These are phyloP conservation scores for Cudoniella acicularis DNA, from an alignment of 495 filamentous ascomycete genomes.

Conservation along the genomic window DNA sequence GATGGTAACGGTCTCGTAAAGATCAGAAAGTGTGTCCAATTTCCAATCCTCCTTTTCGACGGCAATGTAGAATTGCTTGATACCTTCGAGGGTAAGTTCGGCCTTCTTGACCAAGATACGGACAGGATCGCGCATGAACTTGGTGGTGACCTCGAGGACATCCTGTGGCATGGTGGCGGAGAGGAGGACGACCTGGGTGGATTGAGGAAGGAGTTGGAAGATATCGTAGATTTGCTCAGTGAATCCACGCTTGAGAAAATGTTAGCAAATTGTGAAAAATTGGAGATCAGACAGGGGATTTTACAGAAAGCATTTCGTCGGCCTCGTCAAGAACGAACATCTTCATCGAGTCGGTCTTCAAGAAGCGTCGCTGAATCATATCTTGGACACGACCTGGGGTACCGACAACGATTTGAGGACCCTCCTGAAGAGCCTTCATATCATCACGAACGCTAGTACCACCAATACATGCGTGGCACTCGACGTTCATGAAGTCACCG, in stretches of 20 bases:
- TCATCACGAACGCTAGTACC: conserved; percentile 97
- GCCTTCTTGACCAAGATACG: conserved; percentile 99
- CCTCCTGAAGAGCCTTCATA: conserved; percentile 92
- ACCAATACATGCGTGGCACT: conserved; percentile 99
- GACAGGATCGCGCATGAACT: conserved; percentile 99
- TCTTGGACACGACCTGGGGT: conserved; percentile 97
- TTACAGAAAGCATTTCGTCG: conserved; percentile 95
- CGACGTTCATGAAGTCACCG: conserved; percentile 98
- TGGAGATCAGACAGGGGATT: conserved; percentile 28
- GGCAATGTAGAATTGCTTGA: conserved; percentile 99
- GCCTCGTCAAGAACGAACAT: conserved; percentile 99
- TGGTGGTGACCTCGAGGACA: conserved; percentile 98
- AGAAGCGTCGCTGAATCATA: conserved; percentile 96
- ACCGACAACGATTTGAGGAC: conserved; percentile 93
- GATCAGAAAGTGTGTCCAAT: conserved; percentile 95
- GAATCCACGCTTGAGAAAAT: conserved; percentile 72
- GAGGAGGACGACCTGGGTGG: conserved; percentile 95
- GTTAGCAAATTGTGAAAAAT: conserved; percentile 11
- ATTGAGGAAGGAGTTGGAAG: conserved; percentile 95
- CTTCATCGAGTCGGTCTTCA: conserved; percentile 96
- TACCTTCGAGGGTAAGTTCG: conserved; percentile 96
- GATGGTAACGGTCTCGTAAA: conserved; percentile 99
- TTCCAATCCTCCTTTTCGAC: conserved; percentile 99
- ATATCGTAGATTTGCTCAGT: conserved; percentile 99
- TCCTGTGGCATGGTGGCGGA: conserved; percentile 98